A percentile compares a stretch with the other conserved stretches of the same genome.
phyloP scores from a whole-genome alignment of 768 basidiomycete genomes.

The Boletus subcaerulescens region DNA sequence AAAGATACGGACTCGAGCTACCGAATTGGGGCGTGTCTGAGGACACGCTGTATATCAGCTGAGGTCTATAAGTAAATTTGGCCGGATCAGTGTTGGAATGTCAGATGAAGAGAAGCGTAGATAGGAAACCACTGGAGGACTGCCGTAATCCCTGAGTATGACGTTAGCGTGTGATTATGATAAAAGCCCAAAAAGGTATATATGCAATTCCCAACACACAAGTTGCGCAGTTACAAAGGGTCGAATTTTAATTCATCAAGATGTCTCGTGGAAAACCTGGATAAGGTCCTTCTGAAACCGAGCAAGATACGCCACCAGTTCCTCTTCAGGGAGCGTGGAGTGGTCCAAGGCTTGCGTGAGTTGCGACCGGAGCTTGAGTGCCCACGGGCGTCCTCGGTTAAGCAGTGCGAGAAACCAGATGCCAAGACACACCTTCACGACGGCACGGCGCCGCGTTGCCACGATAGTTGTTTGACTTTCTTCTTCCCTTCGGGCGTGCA shows the following conservation, averaged over 20 bases:
- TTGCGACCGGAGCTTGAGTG: constrained; percentile 64
- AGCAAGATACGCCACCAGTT: constrained; percentile 61
- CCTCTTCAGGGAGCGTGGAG: constrained; percentile 70
- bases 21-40: constrained; percentile 12
- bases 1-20: constrained; percentile 13
- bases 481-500: constrained; percentile 55
- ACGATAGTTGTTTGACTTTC: constrained; percentile 61
- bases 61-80: background rate
- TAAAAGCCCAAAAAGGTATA: background rate
- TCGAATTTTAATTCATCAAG: constrained; percentile 7
- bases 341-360: constrained; percentile 70
- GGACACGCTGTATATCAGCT: background rate
- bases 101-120: too few species aligned
- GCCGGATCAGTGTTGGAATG: background rate
- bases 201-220: constrained; percentile 5
- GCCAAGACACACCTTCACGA: constrained; percentile 58
- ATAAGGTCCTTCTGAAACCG: constrained; percentile 71
- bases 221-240: background rate
- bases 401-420: background rate
- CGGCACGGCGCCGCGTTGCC: constrained; percentile 59
- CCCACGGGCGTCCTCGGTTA: background rate
- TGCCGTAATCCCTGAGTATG: constrained; percentile 12
- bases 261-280: constrained; percentile 37
- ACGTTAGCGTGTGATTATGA: constrained; percentile 14
- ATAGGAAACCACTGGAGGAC: too few species aligned